Evolutionary conservation across 2,329 filamentous ascomycete species (phyloP).

Genomic region (Seiridium cupressi): DNA sequence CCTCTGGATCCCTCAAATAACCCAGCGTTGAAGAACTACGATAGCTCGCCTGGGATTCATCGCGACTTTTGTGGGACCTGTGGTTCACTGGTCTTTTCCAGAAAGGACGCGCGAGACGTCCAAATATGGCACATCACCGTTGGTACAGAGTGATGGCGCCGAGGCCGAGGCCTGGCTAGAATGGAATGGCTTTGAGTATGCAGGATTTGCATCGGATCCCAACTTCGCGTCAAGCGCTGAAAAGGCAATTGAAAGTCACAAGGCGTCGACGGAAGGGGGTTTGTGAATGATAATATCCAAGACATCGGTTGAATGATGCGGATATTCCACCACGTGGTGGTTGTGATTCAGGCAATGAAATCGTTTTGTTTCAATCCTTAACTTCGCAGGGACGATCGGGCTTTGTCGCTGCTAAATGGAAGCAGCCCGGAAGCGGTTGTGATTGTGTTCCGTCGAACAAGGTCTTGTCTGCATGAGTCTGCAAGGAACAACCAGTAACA

Average conservation of each 20-base stretch:
- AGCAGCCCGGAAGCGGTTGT: too few relatives aligned
- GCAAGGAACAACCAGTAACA: too few relatives aligned
- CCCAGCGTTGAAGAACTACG: neutral
- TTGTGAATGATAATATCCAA: neutral
- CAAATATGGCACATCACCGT: neutral
- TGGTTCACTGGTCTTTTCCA: neutral
- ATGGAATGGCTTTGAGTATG: neutral
- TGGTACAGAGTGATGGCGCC: neutral
- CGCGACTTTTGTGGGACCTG: neutral
- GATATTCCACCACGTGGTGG: neutral
- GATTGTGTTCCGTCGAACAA: too few relatives aligned
- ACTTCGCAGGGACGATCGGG: too few relatives aligned
- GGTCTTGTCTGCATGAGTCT: too few relatives aligned
- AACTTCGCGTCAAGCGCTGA: neutral
- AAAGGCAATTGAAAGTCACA: neutral
- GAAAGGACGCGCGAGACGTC: neutral
- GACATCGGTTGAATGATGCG: neutral
- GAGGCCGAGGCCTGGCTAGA: neutral
- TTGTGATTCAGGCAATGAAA: too few relatives aligned
- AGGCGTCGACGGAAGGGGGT: neutral
- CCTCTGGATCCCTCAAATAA: neutral
- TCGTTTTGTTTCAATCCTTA: too few relatives aligned
- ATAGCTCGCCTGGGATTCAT: neutral
- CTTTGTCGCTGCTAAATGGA: too few relatives aligned
- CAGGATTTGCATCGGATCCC: neutral